Evolutionary conservation across 805 yeast genomes (phyloP), one percentile per base, ranked within the genome.

Genomic region (Wickerhamomyces pijperi): DNA sequence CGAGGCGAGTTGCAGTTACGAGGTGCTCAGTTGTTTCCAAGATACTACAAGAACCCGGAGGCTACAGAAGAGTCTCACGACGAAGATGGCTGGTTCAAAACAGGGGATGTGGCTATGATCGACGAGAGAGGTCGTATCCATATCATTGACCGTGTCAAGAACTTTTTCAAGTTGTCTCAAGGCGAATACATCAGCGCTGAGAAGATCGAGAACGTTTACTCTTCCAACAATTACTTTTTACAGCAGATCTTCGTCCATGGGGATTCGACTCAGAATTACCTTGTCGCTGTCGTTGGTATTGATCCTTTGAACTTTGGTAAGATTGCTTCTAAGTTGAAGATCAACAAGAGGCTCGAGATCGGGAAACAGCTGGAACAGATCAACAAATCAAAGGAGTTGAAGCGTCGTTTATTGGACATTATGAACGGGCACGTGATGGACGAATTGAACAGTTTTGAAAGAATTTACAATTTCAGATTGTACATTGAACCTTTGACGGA

Each of bases 181-280:
- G 80, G 80, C 36, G 79, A 74, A 58, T 82, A 81, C 56, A 72
- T 82, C 40, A 81, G 86, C 1, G 83, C 86, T 16, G 92, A 82
- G 51, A 78, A 74, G 56, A 74, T 82, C 47, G 90, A 82, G 53
- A 78, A 76, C 50, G 58, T 62, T 14, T 80, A 81, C 54, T 54
- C 76, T 28, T 65, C 81, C 0, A 60, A 65, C 20, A 68, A 72
- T 47, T 68, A 81, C 2, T 55, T 64, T 21, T 51, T 76, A 15
- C 52, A 68, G 4, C 86, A 79, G 56, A 50, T 74, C 13, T 78
- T 67, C 50, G 74, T 69, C 5, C 78, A 77, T 50, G 90, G 90
- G 31, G 79, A 79, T 53, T 67, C 83, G 5, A 58, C 68, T 34
- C 61, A 72, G n/a, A 64, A 67, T 11, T 72, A 46, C 48, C 59